Conservation (phyloP, 2,329 filamentous ascomycete genomes). For the Aspergillus fructus region DNA sequence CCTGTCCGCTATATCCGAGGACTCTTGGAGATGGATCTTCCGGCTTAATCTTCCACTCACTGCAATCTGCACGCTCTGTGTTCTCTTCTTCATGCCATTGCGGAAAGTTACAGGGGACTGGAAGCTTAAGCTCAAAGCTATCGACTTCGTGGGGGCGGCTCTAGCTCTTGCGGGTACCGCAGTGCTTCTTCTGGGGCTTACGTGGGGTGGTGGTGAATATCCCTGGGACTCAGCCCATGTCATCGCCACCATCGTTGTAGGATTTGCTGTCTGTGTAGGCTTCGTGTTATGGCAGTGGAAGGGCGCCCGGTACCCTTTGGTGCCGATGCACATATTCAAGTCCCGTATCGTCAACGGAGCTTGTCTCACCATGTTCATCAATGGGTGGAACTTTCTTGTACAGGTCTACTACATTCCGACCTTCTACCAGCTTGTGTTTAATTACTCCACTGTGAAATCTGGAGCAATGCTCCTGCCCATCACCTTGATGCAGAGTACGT, state of each 20-base stretch:
- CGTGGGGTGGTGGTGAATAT: slow-evolving; percentile 62
- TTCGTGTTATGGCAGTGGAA: slow-evolving; percentile 40
- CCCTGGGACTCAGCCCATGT: slow-evolving; percentile 57
- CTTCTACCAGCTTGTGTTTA: slow-evolving; percentile 59
- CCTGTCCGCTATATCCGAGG: slow-evolving; percentile 45
- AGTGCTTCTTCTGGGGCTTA: slow-evolving; percentile 51
- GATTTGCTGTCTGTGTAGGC: slow-evolving; percentile 30
- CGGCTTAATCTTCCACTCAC: slow-evolving; percentile 56
- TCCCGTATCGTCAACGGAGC: slow-evolving; percentile 55
- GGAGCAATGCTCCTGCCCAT: slow-evolving; percentile 54
- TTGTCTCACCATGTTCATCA: slow-evolving; percentile 58
- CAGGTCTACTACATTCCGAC: slow-evolving; percentile 63
- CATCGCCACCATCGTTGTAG: slow-evolving; percentile 55
- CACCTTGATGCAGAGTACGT: slow-evolving; percentile 46
- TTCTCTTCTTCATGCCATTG: slow-evolving; percentile 58
- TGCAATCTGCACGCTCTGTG: slow-evolving; percentile 46
- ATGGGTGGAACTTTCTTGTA: slow-evolving; percentile 61
- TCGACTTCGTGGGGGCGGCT: slow-evolving; percentile 52
- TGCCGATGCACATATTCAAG: slow-evolving; percentile 54
- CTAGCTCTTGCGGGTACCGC: slow-evolving; percentile 48
- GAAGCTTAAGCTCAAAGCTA: slow-evolving; percentile 50
- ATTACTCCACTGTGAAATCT: slow-evolving; percentile 45
- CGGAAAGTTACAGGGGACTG: slow-evolving; percentile 56
- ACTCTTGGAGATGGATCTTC: slow-evolving; percentile 57
- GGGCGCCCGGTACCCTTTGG: slow-evolving; percentile 25